Evolutionary conservation across 139 green algal species (phyloP), one percentile per base, ranked within the genome.

Genomic region (Chlamydomonas incerta): DNA sequence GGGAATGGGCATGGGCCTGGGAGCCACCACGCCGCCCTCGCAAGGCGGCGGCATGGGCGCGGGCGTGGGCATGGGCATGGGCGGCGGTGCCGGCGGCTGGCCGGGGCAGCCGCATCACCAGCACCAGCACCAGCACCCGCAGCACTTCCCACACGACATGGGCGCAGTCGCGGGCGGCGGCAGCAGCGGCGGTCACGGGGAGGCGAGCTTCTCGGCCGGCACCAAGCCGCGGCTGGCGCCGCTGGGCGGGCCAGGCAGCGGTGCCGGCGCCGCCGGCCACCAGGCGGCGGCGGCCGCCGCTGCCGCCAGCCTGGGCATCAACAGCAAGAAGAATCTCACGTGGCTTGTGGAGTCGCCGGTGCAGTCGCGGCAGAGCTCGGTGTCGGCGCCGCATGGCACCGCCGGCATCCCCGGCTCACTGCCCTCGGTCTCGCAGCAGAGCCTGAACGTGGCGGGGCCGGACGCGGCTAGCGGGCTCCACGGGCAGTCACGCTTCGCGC

Each of bases 341-440:
- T 24, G 55, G 55, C 24, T 34, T 50, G 9, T 31, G 35, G 35
- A 74, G 33, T 74, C 69, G 20, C 69, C 34, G 69, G 10, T 58
- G 18, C 47, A 37, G 9, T 47, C 47, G 10, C 29, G 47, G 4
- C 14, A 6, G 24, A 5, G 17, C 41, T 76, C 72, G 41, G 10
- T 80, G 34, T 24, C 26, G 20, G 52, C 33, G 21, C 31, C 74
- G 3, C 55, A 66, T 14, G 18, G 8, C 20, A 2, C 55, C 55
- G 55, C 55, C 55, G 55, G 21, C 11, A 81, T 82, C 2, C 74
- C 74, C 21, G 74, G 74, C 37, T 82, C 74, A 0, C 58, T 82
- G 74, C 74, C 74, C 2, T 72, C 74, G 15, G 35, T 82, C 58
- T 60, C 74, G 34, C 74, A 81, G 31, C 31, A 15, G 23, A 26